Evolutionary conservation across 169 alveolate genomes (phyloP).

Genomic region (Plasmodium chabaudi): DNA sequence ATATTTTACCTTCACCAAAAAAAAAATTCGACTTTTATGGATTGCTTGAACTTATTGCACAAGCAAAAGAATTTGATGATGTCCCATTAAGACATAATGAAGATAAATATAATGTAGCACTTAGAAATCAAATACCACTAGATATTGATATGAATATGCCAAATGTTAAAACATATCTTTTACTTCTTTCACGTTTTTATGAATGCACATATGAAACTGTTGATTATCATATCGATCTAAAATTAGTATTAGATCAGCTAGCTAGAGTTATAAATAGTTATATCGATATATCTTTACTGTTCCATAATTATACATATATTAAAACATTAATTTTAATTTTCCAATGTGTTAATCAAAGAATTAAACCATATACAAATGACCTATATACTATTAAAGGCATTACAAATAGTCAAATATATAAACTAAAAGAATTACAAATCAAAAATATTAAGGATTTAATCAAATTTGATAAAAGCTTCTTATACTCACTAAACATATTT

Average conservation of each 20-base stretch:
- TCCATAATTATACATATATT: conserved; percentile 69
- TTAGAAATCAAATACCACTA: conserved; percentile 89
- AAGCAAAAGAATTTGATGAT: conserved; percentile 92
- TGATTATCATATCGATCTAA: conserved; percentile 91
- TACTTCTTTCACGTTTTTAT: conserved; percentile 83
- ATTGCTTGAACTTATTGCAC: conserved; percentile 85
- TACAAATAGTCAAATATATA: conserved; percentile 22
- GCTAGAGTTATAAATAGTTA: conserved; percentile 89
- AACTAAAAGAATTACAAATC: conserved; percentile 46
- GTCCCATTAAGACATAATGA: conserved; percentile 96
- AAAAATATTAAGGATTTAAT: conserved; percentile 33
- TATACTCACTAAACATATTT: conserved; percentile 55
- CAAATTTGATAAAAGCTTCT: conserved; percentile 31
- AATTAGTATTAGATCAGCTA: conserved; percentile 89
- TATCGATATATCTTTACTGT: conserved; percentile 81
- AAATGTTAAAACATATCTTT: conserved; percentile 92
- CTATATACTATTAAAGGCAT: conserved; percentile 35
- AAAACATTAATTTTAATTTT: conserved; percentile 56
- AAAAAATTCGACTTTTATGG: conserved; percentile 78
- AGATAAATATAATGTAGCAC: conserved; percentile 92
- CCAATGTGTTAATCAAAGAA: conserved; percentile 76
- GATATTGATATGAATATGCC: conserved; percentile 91
- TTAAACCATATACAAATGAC: conserved; percentile 57
- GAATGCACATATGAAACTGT: conserved; percentile 91
- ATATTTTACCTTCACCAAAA: conserved; percentile 51